phyloP scores from a whole-genome alignment of 2,329 filamentous ascomycete genomes.

The Ceratocystis cubensis region DNA sequence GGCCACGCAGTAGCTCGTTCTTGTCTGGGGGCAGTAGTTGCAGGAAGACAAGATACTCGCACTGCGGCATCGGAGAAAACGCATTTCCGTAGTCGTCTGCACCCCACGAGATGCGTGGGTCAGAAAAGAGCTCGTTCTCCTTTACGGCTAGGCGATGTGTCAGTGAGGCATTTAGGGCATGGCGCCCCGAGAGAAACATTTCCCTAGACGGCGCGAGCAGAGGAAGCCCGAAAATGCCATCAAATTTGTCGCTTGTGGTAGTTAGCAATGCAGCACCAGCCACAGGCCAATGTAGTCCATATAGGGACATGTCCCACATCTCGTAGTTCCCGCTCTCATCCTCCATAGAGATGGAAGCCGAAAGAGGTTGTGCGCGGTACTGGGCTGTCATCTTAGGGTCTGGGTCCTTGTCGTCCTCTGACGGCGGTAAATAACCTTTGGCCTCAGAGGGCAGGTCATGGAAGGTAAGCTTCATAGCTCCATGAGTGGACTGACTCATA shows the following conservation, averaged over 20 bases:
- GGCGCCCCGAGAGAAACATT: constrained; percentile 46
- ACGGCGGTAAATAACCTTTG: constrained; percentile 3
- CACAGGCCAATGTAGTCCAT: constrained; percentile 77
- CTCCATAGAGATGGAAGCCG: constrained; percentile 19
- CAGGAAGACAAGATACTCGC: constrained; percentile 78
- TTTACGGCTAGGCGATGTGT: constrained; percentile 50
- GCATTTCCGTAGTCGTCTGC: constrained; percentile 45
- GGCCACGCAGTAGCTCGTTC: constrained; percentile 8
- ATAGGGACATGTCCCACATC: constrained; percentile 66
- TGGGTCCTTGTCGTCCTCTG: constrained; percentile 14
- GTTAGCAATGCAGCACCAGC: constrained; percentile 68
- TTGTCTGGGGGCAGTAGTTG: constrained; percentile 53
- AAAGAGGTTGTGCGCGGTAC: constrained; percentile 18
- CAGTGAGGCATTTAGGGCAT: constrained; percentile 61
- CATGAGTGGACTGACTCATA: constrained; percentile 54
- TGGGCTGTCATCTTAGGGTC: constrained; percentile 25
- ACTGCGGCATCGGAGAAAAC: constrained; percentile 31
- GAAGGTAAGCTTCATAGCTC: constrained; percentile 43
- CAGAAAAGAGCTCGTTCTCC: constrained; percentile 47
- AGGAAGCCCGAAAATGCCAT: constrained; percentile 80
- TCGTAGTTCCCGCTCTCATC: constrained; percentile 29
- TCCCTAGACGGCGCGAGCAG: constrained; percentile 56
- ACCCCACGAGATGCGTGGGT: constrained; percentile 61
- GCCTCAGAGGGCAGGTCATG: constrained; percentile 18
- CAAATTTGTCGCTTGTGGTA: constrained; percentile 86